Percentiles rank a stretch among this genome's conserved stretches.
Conservation (phyloP, 2,329 filamentous ascomycete species). For the Curvularia verruculosa region DNA sequence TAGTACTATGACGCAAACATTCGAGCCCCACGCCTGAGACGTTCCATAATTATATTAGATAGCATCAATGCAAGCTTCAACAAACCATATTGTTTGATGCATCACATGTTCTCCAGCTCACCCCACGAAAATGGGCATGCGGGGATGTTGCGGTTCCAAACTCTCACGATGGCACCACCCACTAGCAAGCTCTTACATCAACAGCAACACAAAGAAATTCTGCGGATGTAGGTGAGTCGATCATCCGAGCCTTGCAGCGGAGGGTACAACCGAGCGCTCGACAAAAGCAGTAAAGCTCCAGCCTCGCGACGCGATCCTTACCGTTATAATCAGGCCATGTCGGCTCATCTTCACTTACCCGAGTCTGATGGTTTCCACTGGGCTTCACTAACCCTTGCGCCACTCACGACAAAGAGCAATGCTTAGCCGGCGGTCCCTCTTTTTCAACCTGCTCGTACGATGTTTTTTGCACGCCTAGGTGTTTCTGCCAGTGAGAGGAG, state of each 20-base stretch:
- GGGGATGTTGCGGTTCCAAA: not conserved
- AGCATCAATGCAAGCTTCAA: slow-evolving; percentile 9
- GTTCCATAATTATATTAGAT: slow-evolving; percentile 4
- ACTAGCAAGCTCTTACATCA: not conserved
- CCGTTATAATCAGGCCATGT: slow-evolving; percentile 16
- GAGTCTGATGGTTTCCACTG: slow-evolving; percentile 2
- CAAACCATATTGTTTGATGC: not conserved
- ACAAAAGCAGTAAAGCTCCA: slow-evolving; percentile 6
- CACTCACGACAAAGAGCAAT: not conserved
- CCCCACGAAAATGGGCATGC: slow-evolving; percentile 1
- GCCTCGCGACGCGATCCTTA: slow-evolving; percentile 2
- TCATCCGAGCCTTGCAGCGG: slow-evolving; percentile 16
- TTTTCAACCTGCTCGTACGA: slow-evolving; percentile 4
- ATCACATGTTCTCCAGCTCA: slow-evolving; percentile 1
- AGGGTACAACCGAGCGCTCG: not conserved
- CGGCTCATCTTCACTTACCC: slow-evolving; percentile 12
- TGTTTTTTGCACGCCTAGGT: not conserved
- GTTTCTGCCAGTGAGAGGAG: not conserved
- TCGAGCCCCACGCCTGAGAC: not conserved
- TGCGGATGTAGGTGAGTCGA: not conserved
- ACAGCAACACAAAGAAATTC: slow-evolving; percentile 6
- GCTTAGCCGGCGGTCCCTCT: not conserved
- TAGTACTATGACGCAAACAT: slow-evolving; percentile 1
- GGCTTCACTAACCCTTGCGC: not conserved
- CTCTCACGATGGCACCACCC: slow-evolving; percentile 10